Conservation (phyloP, 75 land plant species). For the Chamaecyparis obtusa region DNA sequence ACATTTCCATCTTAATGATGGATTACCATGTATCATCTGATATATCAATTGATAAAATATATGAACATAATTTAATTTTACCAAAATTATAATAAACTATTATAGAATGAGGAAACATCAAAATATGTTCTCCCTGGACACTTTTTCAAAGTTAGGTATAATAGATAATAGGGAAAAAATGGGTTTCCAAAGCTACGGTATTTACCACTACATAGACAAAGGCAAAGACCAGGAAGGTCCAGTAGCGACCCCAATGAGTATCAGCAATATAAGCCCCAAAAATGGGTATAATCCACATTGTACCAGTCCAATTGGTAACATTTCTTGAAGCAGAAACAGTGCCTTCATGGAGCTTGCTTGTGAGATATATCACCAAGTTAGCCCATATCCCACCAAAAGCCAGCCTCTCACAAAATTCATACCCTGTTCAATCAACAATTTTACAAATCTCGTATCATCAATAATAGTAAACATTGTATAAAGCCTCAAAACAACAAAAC, state of each 20-base stretch:
- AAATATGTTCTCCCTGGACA: no score
- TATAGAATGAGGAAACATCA: no score
- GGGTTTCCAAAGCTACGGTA: not conserved
- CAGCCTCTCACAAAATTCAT: slow-evolving; percentile 40
- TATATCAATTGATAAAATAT: no score
- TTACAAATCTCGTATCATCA: not conserved
- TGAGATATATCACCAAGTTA: slow-evolving; percentile 33
- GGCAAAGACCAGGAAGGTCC: slow-evolving; percentile 39
- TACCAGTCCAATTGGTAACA: slow-evolving; percentile 46
- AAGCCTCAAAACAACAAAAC: not conserved
- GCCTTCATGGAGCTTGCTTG: slow-evolving; percentile 21
- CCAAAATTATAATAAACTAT: no score
- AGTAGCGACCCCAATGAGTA: slow-evolving; percentile 36
- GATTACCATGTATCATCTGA: no score
- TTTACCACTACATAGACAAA: slow-evolving; percentile 30
- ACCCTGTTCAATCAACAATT: slow-evolving; percentile 14
- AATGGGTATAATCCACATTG: slow-evolving; percentile 32
- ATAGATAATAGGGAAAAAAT: not conserved
- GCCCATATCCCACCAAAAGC: slow-evolving; percentile 36
- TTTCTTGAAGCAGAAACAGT: slow-evolving; percentile 28
- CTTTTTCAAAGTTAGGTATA: no score
- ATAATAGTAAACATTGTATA: not conserved
- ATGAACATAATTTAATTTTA: no score
- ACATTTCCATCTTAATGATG: no score
- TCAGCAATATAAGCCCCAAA: slow-evolving; percentile 46